Evolutionary conservation across 202 grass and related monocot genomes (phyloP), one percentile per base, ranked within the genome.

Genomic region (Dendrocalamus latiflorus): DNA sequence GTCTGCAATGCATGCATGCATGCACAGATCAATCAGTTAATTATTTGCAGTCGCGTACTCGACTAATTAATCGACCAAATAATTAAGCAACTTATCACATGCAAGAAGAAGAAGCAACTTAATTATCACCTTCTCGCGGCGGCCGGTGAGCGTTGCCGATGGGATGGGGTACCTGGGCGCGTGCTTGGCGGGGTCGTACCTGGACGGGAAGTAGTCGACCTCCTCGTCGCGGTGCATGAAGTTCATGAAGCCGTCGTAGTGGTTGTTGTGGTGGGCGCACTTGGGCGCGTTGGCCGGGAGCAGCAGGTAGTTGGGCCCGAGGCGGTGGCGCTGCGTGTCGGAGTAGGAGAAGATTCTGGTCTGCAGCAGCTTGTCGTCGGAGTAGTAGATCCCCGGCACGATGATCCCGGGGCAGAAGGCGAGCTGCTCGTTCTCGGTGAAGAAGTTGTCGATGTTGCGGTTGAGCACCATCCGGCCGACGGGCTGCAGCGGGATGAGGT

Each of bases 211-310:
- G 81, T 98, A 98, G 81, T 98, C 90, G 15, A 98, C 93, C 95
- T 98, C 95, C 78, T 98, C 95, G 72, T 98, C 93, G 58, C 95
- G 91, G 83, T 98, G 95, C 89, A 98, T 91, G 91, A 98, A 98
- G 87, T 95, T 98, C 95, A 98, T 98, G 70, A 73, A 78, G 0
- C 95, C 95, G 12, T 98, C 95, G 64, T 95, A 90, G 77, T 98
- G 95, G 82, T 98, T 98, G 87, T 98, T 98, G 89, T 98, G 93
- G 81, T 98, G 91, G 0, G 87, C 81, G 83, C 83, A 89, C 80
- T 95, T 98, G 61, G 95, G 95, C 14, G 95, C 95, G 79, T 98
- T 98, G 14, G 87, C 85, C 36, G 95, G 95, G 11, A 98, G 92
- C 83, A 98, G 89, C 60, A 98, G 83, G 85, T 98, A 98, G 84